phyloP scores from a whole-genome alignment of 371 early-diverging fungal species.

The Circinella minor region DNA sequence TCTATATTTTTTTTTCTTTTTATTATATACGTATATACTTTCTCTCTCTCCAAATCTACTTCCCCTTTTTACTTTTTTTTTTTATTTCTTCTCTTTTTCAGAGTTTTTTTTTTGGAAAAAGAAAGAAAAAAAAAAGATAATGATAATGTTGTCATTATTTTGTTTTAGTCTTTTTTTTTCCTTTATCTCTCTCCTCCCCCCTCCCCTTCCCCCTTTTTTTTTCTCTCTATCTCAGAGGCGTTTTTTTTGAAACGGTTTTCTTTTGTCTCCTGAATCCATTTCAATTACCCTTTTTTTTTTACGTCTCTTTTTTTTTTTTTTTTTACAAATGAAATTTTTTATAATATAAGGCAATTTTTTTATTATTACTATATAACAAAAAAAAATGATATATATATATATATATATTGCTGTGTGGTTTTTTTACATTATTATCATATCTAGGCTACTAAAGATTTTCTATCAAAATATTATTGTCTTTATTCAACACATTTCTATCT shows the following conservation, averaged over 20 bases:
- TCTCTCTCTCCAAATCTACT: neutral
- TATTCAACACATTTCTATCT: no score
- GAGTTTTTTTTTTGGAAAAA: no score
- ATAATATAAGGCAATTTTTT: conserved; percentile 6
- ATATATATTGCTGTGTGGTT: no score
- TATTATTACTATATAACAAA: conserved; percentile 1
- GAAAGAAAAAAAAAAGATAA: neutral
- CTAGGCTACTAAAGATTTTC: no score
- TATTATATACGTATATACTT: conserved; percentile 1
- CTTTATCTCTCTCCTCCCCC: neutral
- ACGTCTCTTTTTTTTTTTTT: conserved; percentile 8
- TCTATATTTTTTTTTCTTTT: conserved; percentile 1
- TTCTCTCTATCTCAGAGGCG: neutral
- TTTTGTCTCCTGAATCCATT: neutral
- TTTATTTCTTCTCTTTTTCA: neutral
- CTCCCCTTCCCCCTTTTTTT: neutral
- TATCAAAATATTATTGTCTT: no score
- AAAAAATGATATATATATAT: neutral
- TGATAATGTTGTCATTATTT: neutral
- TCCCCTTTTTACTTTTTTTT: conserved; percentile 9
- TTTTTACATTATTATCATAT: no score
- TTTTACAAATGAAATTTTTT: neutral
- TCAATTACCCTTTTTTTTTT: conserved; percentile 1
- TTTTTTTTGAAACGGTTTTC: conserved; percentile 13
- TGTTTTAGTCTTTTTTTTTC: neutral